Percentiles rank a stretch among this genome's conserved stretches.
Evolutionary conservation across 2,329 filamentous ascomycete species (phyloP).

Genomic region (Hymenoscyphus albidus): DNA sequence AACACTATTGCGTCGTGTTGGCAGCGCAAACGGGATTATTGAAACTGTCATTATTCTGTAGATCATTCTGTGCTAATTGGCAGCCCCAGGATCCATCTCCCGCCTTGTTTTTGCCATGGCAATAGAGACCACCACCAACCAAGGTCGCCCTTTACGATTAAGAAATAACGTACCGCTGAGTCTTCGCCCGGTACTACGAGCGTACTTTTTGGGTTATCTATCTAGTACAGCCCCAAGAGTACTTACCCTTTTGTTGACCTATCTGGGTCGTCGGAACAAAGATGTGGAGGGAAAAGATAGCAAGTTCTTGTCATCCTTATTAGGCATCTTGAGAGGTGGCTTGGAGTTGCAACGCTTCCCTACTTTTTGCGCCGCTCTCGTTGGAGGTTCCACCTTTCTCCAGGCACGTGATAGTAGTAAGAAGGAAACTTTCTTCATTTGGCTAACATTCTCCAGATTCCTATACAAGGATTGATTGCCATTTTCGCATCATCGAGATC

Average conservation of each 20-base stretch:
- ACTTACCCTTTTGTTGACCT: constrained; percentile 47
- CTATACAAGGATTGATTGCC: constrained; percentile 33
- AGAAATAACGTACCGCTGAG: constrained; percentile 42
- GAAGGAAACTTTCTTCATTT: background rate
- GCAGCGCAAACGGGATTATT: background rate
- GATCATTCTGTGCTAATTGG: background rate
- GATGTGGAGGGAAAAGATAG: constrained; percentile 27
- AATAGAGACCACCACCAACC: background rate
- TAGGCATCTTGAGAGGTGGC: constrained; percentile 46
- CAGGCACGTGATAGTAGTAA: constrained; percentile 52
- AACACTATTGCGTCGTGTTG: background rate
- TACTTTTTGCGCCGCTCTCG: constrained; percentile 57
- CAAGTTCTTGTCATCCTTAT: constrained; percentile 33
- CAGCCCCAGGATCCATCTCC: background rate
- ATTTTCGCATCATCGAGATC: constrained; percentile 30
- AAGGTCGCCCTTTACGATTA: background rate
- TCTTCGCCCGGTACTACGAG: constrained; percentile 54
- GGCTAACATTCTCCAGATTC: constrained; percentile 30
- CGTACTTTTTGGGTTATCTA: constrained; percentile 58
- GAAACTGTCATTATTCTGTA: background rate
- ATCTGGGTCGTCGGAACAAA: constrained; percentile 35
- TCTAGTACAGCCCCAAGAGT: constrained; percentile 56
- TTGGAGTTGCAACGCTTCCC: constrained; percentile 56
- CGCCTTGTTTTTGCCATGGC: background rate
- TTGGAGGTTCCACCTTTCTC: constrained; percentile 59